Base-by-base conservation (phyloP, 139 green algal genomes). In the Chlamydomonas eustigma region DNA sequence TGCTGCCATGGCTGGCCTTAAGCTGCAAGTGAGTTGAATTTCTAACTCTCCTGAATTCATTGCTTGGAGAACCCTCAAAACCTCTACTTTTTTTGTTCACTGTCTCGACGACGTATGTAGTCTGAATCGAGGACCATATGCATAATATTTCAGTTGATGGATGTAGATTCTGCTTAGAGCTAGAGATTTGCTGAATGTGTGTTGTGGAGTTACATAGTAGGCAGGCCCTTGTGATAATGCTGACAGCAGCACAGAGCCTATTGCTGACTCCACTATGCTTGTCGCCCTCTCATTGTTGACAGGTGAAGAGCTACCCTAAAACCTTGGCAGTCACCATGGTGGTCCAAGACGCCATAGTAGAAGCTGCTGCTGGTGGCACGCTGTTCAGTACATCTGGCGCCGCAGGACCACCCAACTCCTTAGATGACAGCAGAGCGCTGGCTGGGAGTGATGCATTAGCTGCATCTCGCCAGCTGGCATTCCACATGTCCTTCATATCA, bases 401-500 rank as follows among this genome's bases (percentile, higher is more conserved):
- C 38, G 38, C 39, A 39, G 39, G 44, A 6, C 39, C 31, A 38
- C 3, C 28, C 33, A 4, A 50, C 8, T 37, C 71, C 6, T 37
- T 28, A 24, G 32, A 8, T 28, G 28, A 22, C 6, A 70, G 5
- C 28, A 28, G 6, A 70, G 5, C 58, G 25, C 24, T 32, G 58
- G 18, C 58, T 6, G 34, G 58, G 25, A 22, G 25, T 35, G 28
- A 34, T 28, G 32, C 8, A 34, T 28, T 28, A 5, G 70, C 2
- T 31, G 70, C 5, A 18, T 30, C n/a, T 5, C 32, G 4, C 5
- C n/a, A 5, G 12, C 4, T 33, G 6, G 88, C 88, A 1, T 75
- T 91, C 64, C 69, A 74, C 30, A 65, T 88, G 22, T 44, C 72
- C 0, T 85, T 92, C 51, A 65, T 90, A n/a, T 83, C 88, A 44